Evolutionary conservation across 148 eudicot species (phyloP), one percentile per base, ranked within the genome.

Genomic region (Pouteria glomerata): DNA sequence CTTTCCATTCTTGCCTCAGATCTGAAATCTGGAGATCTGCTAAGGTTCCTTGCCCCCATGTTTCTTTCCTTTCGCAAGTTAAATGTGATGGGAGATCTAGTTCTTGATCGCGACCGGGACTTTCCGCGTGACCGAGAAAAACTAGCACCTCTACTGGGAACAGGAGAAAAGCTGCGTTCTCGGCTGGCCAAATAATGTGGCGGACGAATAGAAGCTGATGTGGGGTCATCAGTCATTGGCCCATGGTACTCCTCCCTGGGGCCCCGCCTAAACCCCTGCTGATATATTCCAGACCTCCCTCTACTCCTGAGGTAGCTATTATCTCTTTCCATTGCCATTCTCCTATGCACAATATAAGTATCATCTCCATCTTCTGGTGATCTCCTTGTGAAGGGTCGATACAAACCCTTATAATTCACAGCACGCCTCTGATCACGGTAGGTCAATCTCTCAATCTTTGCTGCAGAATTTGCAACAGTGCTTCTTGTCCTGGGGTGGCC

Each of bases 31-130:
- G 92, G 90, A 66, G 83, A 79, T 68, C 83, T 67, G 47, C 80
- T 77, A 27, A 51, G 57, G 3, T 71, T 39, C 64, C 80, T 78
- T 27, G 29, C 12, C 71, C 66, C 68, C 52, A 35, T 18, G 31
- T 75, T 78, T 19, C 83, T 48, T 33, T 78, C 82, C 55, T 79
- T 73, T 53, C 70, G 84, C 12, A 45, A 12, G 57, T 74, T 78
- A 84, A 82, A 85, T 21, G 75, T 13, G 57, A 66, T 57, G 8
- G 88, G 88, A 8, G 96, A 90, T 42, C 82, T 76, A 26, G 85
- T 68, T 77, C 87, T 79, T 3, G 96, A 90, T 75, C 85, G 82
- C 34, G 92, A 90, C 23, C 88, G 83, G 21, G 92, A 84, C 59
- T 78, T 84, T 68, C 82, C 64, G 21, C 68, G 80, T 57, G 78